Evolutionary conservation across 768 basidiomycete species (phyloP), one percentile per base, ranked within the genome.

Genomic region (Scleroderma citrinum): DNA sequence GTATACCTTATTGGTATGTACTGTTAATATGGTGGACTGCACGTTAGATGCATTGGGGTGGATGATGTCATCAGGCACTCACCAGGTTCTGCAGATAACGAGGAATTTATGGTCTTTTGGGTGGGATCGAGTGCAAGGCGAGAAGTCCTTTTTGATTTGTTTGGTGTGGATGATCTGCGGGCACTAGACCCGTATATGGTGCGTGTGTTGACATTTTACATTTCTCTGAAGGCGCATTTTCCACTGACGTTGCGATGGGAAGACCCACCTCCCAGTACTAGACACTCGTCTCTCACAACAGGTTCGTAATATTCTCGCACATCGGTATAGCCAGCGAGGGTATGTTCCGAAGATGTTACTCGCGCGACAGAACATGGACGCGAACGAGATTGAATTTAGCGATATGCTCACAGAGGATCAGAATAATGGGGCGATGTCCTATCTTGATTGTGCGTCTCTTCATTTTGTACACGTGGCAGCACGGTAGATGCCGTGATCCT

Each of bases 391-490:
- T 39, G 96, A 98, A 66, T 97, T 95, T 59, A 88, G 87, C 55
- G 96, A 99, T 69, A 88, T 96, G 88, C 76, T 99, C 12, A 83
- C 96, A 21, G 96, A 99, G 71, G 96, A 99, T 68, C 81, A 86
- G 64, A 99, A 99, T 62, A 96, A 95, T 58, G 93, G 89, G n/a
- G 86, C 85, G 0, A 78, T 94, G 82, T 85, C 89, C 1, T 96
- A 95, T 68, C 68, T 84, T 5, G 92, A 96, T 63, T 93, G 92
- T 95, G 59, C 55, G 83, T 74, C 8, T 29, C 26, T 40, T 38
- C 19, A 34, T 48, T 41, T 38, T 19, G 32, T 41, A 44, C 41
- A 30, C 21, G 30, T 29, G 24, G 21, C 13, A n/a, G 36, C 14
- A 29, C 8, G 26, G 17, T 32, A 30, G 17, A 44, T 10, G 41